Evolutionary conservation across 2,329 filamentous ascomycete genomes (phyloP), one percentile per base, ranked within the genome.

Genomic region (Nothomitra cinnamomea): DNA sequence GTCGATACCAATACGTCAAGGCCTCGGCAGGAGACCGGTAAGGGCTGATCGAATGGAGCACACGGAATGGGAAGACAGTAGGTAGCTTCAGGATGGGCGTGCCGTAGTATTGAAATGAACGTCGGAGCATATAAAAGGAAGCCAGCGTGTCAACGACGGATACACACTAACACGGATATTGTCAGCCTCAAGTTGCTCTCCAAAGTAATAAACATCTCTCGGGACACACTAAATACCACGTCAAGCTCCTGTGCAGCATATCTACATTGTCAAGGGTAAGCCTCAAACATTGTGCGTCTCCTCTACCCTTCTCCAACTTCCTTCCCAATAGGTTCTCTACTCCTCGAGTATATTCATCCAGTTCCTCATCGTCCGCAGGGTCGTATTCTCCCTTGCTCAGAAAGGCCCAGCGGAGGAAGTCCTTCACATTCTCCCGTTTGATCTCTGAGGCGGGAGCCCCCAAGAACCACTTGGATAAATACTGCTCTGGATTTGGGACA

Each of bases 321-420:
- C 68, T 64, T 2, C 74, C 76, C 3, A 82, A 66, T 45, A 71
- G 65, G 48, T 67, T 60, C 63, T 85, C 79, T 12, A 79, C 64
- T 42, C 69, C 66, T 42, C 64, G 61, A n/a, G 74, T 65, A 61
- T 80, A 80, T 54, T 70, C 70, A 38, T 80, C 73, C 47, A 82
- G 61, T 63, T 79, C 74, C 22, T 74, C 72, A 10, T 77, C 68
- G 49, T 76, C 64, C 17, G 70, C 67, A 4, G 67, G 62, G 24
- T 67, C 65, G 49, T 64, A 62, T 2, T 71, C 66, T 8, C 66
- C 69, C 8, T 68, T 67, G 57, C 82, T 79, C 56, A 82, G 77
- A 60, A 86, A 79, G 1, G 77, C 80, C 83, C 83, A 87, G 7
- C 76, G 69, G 21, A 83, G 64, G 59, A 84, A 85, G 57, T 83